Base-by-base conservation (phyloP, 106 monocot species). In the Dendrobium nobile region DNA sequence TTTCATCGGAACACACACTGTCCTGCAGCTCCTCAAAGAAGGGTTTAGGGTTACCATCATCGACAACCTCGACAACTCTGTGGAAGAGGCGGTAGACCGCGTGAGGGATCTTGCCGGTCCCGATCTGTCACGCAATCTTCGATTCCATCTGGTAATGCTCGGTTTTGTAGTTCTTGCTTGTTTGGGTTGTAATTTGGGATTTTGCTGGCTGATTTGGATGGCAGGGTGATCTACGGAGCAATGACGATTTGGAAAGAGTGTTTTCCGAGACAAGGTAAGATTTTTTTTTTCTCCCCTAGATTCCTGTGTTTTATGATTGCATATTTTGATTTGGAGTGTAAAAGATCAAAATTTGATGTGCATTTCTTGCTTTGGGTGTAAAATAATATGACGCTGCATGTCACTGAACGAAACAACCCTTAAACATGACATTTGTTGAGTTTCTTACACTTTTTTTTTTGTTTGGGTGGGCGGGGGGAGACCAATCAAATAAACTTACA, bases 1-100 rank as follows among this genome's bases (percentile, higher is more conserved):
- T 19, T 93, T 90, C 86, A 90, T 93, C 48, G 93, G 93, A 8
- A 93, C 86, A 1, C 93, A 93, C 86, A 93, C 93, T 19, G 90
- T 90, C 74, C 86, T 93, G 7, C 93, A 93, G 85, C 90, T 93
- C 47, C 88, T 93, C 47, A 85, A 75, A 70, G 90, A 87, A 9
- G 93, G 90, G 0, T 93, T 82, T 85, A 64, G 55, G 27, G 93
- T 93, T 56, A 58, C 73, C 82, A 78, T 93, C 78, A 79, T 93
- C 80, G 93, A 93, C 83, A 93, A 90, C 82, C 88, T 93, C 77
- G 85, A 90, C 55, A 93, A 93, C 78, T 86, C 93, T 26, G 88
- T 88, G 17, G 85, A 81, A 47, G 90, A 87, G 75, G 88, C 93
- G 11, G 86, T 93, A 16, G 77, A 85, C 24, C 84, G 93, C 20